Conservation (phyloP, 176 grass and related monocot species). For the Lolium rigidum region DNA sequence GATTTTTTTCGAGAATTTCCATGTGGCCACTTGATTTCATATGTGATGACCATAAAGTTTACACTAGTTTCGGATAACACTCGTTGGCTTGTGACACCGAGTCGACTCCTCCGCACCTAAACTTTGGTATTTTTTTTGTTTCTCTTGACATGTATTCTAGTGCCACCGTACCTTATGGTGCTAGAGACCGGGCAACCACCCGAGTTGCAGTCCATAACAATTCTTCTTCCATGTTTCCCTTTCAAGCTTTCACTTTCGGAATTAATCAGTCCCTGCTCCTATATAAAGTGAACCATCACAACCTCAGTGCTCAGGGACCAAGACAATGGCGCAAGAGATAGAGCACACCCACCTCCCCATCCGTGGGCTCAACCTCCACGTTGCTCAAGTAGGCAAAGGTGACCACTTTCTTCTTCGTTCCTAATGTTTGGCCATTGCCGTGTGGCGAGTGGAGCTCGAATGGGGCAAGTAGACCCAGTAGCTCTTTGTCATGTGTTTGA, state of each 20-base stretch:
- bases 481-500: background rate
- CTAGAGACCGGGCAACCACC: constrained; percentile 2
- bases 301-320: background rate
- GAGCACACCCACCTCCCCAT: constrained; percentile 45
- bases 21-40: background rate
- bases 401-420: background rate
- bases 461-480: background rate
- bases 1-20: background rate
- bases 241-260: background rate
- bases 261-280: background rate
- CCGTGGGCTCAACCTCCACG: constrained; percentile 57
- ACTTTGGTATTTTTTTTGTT: too few relatives aligned
- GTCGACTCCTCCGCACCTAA: too few relatives aligned
- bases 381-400: constrained; percentile 53
- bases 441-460: background rate
- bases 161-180: background rate
- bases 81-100: too few relatives aligned
- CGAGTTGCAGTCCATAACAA: background rate
- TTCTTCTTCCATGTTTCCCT: background rate
- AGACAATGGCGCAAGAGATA: constrained; percentile 47
- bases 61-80: background rate
- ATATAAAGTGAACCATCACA: background rate
- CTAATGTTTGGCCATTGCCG: background rate
- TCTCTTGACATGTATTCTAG: background rate
- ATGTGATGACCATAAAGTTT: background rate